These are phyloP conservation scores for Hippophae rhamnoides DNA, from an alignment of 306 rosid genomes.

Conservation along the genomic window DNA sequence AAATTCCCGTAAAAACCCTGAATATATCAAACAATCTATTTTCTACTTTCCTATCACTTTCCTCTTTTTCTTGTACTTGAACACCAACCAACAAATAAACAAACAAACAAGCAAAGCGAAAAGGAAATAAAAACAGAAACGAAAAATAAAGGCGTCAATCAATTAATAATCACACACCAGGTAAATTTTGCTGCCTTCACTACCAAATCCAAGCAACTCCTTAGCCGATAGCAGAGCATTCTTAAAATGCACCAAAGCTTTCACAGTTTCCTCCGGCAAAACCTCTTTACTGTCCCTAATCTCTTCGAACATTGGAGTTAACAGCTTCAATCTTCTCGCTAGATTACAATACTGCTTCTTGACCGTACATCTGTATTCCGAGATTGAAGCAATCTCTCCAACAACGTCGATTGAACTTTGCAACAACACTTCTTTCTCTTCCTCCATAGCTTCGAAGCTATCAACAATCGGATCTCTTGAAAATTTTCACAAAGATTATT, in stretches of 20 bases:
- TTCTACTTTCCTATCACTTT: not conserved
- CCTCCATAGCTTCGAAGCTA: slow-evolving; percentile 40
- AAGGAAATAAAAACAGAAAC: slow-evolving; percentile 6
- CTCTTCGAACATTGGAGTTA: slow-evolving; percentile 89
- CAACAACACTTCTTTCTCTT: slow-evolving; percentile 37
- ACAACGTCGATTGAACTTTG: slow-evolving; percentile 49
- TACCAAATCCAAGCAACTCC: slow-evolving; percentile 68
- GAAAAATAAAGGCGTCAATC: not conserved
- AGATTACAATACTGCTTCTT: slow-evolving; percentile 89
- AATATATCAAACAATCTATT: not conserved
- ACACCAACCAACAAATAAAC: slow-evolving; percentile 14
- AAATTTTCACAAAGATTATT: too few relatives aligned
- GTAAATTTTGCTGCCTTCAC: slow-evolving; percentile 82
- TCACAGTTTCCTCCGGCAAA: slow-evolving; percentile 32
- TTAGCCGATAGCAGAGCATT: slow-evolving; percentile 57
- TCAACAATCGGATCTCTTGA: slow-evolving; percentile 21
- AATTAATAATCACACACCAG: slow-evolving; percentile 49
- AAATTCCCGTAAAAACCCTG: not conserved
- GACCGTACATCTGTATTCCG: slow-evolving; percentile 61
- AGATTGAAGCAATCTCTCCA: slow-evolving; percentile 65
- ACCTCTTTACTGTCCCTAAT: slow-evolving; percentile 51
- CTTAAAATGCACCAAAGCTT: slow-evolving; percentile 52
- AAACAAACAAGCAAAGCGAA: not conserved
- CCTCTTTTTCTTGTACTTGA: slow-evolving; percentile 9
- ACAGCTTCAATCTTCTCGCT: slow-evolving; percentile 74